A percentile compares a stretch with the other conserved stretches of the same genome.
Evolutionary conservation across 2,329 filamentous ascomycete species (phyloP).

Genomic region (Claviceps digitariae): DNA sequence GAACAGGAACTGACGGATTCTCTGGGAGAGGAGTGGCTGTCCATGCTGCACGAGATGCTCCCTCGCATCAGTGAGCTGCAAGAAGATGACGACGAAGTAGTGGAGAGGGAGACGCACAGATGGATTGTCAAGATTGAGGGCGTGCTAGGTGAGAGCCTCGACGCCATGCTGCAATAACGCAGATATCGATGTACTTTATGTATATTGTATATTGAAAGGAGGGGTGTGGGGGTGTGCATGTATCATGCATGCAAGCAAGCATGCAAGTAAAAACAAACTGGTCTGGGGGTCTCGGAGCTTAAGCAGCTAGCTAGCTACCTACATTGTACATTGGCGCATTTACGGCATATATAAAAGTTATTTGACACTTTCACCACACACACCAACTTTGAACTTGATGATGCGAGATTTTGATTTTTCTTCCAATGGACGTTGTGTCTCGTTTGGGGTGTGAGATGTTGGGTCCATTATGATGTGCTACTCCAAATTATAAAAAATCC

Average conservation of each 20-base stretch:
- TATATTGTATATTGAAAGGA: not conserved
- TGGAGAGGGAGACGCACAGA: slow-evolving; percentile 75
- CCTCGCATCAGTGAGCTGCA: slow-evolving; percentile 91
- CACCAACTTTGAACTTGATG: too few species aligned
- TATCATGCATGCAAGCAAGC: not conserved
- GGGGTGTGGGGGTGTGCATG: not conserved
- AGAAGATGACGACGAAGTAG: slow-evolving; percentile 89
- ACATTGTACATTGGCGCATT: not conserved
- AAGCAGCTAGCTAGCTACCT: too few species aligned
- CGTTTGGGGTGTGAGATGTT: too few species aligned
- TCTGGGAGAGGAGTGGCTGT: slow-evolving; percentile 87
- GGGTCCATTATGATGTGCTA: too few species aligned
- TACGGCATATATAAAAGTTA: not conserved
- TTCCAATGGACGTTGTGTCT: too few species aligned
- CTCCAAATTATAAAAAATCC: too few species aligned
- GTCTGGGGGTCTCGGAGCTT: not conserved
- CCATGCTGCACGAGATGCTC: slow-evolving; percentile 85
- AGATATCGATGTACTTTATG: not conserved
- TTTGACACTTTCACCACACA: not conserved
- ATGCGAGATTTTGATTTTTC: too few species aligned
- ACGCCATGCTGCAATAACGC: slow-evolving; percentile 73
- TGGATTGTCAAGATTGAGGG: slow-evolving; percentile 89
- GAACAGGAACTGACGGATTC: slow-evolving; percentile 67
- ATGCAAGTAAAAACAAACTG: not conserved
- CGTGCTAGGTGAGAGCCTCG: slow-evolving; percentile 78